Evolutionary conservation across 352 stramenopile species (phyloP), one percentile per base, ranked within the genome.

Genomic region (Phytopythium delawarense): DNA sequence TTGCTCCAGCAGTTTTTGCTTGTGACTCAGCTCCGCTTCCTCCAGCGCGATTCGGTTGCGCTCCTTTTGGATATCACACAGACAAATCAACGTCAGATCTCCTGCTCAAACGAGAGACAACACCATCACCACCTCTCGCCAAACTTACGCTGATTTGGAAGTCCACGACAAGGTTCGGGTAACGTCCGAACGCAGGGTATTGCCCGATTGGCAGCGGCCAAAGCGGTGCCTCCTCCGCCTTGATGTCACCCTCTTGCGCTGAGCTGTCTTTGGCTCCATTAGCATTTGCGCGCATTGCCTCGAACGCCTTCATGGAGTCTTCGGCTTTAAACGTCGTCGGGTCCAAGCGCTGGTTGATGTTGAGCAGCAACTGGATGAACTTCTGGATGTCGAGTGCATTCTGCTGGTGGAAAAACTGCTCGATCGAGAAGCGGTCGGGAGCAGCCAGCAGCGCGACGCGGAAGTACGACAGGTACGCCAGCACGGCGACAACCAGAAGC

Each of bases 371-470:
- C 55, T 91, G 84, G 9, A 92, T 45, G 58, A 89, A 89, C 23
- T 78, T 67, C 46, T 90, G 69, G 13, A 93, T 83, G 49, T 96
- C 71, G 34, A 96, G 73, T 1, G 81, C 78, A 28, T 92, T 93
- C 32, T 96, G 87, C 63, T 93, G 84, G 39, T 92, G 82, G 59
- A 96, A 94, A 59, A 94, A 94, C 28, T 89, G 81, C 39, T 93
- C 79, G 46, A 96, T 87, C 34, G 83, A 87, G 61, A 81, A 77
- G 2, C 64, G 54, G 54, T 91, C 74, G 28, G 70, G 70, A 0
- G 78, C 74, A 44, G 74, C 72, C 4, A 94, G 71, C 6, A 94
- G 69, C 13, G 83, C 74, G 42, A 60, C 77, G 21, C 87, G 81
- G 44, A 84, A 91, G 68, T 91, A 86, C n/a, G 64, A 72, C 12